phyloP scores from a whole-genome alignment of 2,329 filamentous ascomycete genomes.

The Orbilia blumenaviensis region DNA sequence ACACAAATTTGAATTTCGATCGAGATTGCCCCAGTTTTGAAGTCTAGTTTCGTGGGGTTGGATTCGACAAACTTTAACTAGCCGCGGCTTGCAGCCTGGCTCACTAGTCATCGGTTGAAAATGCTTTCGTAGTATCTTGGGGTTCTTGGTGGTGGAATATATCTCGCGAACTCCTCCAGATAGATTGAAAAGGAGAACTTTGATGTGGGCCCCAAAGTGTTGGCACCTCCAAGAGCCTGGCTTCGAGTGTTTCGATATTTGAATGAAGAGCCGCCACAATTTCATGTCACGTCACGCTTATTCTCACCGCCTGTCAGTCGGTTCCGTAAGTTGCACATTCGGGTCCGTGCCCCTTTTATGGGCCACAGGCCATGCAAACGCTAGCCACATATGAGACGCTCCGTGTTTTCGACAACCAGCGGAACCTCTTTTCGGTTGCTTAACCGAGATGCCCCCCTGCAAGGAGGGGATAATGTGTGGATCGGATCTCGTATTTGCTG shows the following conservation, averaged over 20 bases:
- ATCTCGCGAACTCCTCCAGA: conserved; percentile 5
- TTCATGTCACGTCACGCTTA: conserved; percentile 34
- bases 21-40: not conserved
- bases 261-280: conserved; percentile 13
- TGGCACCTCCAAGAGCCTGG: conserved; percentile 8
- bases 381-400: conserved; percentile 36
- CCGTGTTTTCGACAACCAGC: conserved; percentile 27
- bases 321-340: not conserved
- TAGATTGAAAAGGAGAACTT: conserved; percentile 9
- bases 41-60: not conserved
- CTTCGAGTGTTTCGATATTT: conserved; percentile 31
- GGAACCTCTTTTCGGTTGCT: conserved; percentile 29
- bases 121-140: too few relatives aligned
- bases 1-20: not conserved
- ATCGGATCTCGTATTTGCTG: conserved; percentile 29
- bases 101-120: too few relatives aligned
- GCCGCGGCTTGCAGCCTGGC: not conserved
- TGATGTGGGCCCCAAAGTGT: conserved; percentile 17
- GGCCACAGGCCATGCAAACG: conserved; percentile 4
- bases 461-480: not conserved
- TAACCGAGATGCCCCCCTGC: conserved; percentile 16
- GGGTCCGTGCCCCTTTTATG: conserved; percentile 36
- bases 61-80: not conserved
- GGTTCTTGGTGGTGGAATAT: not conserved
- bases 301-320: not conserved